Percentiles rank a stretch among this genome's conserved stretches.
Evolutionary conservation across 2,329 filamentous ascomycete genomes (phyloP).

Genomic region (Passalora sequoiae): DNA sequence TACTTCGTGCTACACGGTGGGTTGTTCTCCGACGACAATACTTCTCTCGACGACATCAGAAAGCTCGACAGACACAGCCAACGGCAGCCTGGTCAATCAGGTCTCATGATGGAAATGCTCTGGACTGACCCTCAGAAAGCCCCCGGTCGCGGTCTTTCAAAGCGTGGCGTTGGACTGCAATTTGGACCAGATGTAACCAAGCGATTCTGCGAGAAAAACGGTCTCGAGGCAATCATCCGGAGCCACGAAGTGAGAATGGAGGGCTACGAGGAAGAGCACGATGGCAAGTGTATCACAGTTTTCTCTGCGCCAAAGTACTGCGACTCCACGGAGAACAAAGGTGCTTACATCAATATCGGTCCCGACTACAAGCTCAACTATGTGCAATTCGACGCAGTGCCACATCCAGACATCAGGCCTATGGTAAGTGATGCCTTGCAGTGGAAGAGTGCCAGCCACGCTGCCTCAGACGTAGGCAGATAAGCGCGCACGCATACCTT

Average conservation of each 20-base stretch:
- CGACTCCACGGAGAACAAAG: conserved; percentile 95
- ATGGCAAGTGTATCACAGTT: conserved; percentile 92
- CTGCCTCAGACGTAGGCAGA: too few relatives aligned
- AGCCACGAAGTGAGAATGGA: conserved; percentile 99
- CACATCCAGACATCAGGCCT: conserved; percentile 89
- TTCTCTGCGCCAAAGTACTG: conserved; percentile 98
- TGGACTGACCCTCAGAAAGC: conserved; percentile 94
- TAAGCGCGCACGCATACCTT: too few relatives aligned
- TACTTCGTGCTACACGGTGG: conserved; percentile 92
- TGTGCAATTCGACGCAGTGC: conserved; percentile 92
- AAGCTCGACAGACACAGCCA: conserved; percentile 88
- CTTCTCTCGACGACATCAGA: conserved; percentile 86
- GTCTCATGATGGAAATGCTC: conserved; percentile 99
- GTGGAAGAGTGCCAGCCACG: too few relatives aligned
- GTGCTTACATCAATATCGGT: conserved; percentile 95
- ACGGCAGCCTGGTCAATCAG: conserved; percentile 84
- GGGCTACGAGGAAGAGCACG: conserved; percentile 97
- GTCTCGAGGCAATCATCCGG: conserved; percentile 87
- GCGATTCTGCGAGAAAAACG: conserved; percentile 93
- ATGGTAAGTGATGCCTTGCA: conserved; percentile 54
- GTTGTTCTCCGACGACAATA: conserved; percentile 90
- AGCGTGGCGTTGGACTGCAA: conserved; percentile 91
- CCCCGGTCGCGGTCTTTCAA: conserved; percentile 85
- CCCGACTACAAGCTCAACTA: conserved; percentile 87
- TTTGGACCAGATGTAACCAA: conserved; percentile 97